phyloP scores from a whole-genome alignment of 1,284 basidiomycete genomes.

The Ustilago tritici region DNA sequence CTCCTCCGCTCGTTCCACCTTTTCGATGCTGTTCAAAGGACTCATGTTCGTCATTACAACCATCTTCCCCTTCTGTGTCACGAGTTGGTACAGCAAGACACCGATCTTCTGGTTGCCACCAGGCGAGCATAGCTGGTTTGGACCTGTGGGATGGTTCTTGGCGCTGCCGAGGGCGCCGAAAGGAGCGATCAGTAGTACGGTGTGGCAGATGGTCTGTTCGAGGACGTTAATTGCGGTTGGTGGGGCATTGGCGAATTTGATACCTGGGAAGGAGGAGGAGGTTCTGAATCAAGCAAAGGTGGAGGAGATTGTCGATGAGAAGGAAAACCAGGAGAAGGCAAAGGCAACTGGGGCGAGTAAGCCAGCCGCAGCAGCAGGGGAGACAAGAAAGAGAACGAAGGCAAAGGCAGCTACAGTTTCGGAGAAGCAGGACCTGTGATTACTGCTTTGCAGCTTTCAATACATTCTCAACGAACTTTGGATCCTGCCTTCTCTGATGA shows the following conservation, averaged over 20 bases:
- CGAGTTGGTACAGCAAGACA: constrained; percentile 65
- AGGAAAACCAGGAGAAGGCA: constrained; percentile 4
- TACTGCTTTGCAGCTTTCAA: background rate
- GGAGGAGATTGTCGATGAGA: constrained; percentile 16
- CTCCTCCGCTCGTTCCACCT: constrained; percentile 40
- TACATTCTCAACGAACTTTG: background rate
- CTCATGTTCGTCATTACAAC: constrained; percentile 64
- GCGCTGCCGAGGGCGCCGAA: constrained; percentile 57
- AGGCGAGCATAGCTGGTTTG: constrained; percentile 53
- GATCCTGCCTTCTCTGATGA: no score
- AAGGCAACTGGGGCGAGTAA: background rate
- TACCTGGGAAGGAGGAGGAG: constrained; percentile 31
- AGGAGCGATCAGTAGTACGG: constrained; percentile 50
- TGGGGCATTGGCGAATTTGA: constrained; percentile 15
- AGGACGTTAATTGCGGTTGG: constrained; percentile 28
- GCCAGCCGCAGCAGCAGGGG: background rate
- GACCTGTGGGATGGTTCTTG: constrained; percentile 59
- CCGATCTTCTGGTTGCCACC: constrained; percentile 68
- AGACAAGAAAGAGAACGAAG: constrained; percentile 28
- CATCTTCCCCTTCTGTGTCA: constrained; percentile 59
- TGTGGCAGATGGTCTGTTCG: constrained; percentile 52
- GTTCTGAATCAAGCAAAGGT: constrained; percentile 22
- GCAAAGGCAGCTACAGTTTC: constrained; percentile 10
- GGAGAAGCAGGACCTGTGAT: constrained; percentile 33
- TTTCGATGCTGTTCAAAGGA: constrained; percentile 56